Evolutionary conservation across 2,329 filamentous ascomycete species (phyloP).

Genomic region (Lecanicillium sp.): DNA sequence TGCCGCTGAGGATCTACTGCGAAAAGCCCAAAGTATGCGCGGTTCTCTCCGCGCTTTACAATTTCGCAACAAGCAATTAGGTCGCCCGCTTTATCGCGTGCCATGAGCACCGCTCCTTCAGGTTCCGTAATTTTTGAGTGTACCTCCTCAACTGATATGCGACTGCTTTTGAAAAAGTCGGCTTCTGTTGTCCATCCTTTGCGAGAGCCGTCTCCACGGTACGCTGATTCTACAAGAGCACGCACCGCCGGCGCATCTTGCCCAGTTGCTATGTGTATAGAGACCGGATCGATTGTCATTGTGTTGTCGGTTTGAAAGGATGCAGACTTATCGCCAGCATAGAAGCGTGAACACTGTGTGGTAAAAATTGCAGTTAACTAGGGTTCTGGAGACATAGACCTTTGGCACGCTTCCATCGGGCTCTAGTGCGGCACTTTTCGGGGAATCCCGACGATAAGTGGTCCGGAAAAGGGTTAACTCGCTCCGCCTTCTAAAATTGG

Average conservation of each 20-base stretch:
- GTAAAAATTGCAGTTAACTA: too few relatives aligned
- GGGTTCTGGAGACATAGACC: too few relatives aligned
- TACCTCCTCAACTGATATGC: slow-evolving; percentile 30
- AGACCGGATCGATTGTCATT: slow-evolving; percentile 14
- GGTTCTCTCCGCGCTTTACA: slow-evolving; percentile 15
- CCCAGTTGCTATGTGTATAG: slow-evolving; percentile 25
- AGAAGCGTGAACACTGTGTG: too few relatives aligned
- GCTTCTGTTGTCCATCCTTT: slow-evolving; percentile 40
- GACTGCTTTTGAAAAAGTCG: slow-evolving; percentile 32
- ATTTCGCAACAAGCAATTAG: slow-evolving; percentile 38
- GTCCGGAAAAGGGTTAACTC: too few relatives aligned
- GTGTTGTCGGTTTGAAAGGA: background rate
- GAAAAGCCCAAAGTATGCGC: slow-evolving; percentile 38
- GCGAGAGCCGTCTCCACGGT: slow-evolving; percentile 31
- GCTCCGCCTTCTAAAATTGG: too few relatives aligned
- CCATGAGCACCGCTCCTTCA: slow-evolving; percentile 27
- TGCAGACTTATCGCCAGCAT: too few relatives aligned
- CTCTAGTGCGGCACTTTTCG: too few relatives aligned
- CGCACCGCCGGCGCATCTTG: slow-evolving; percentile 24
- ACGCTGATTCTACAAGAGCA: slow-evolving; percentile 32
- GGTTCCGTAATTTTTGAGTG: slow-evolving; percentile 30
- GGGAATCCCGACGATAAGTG: too few relatives aligned
- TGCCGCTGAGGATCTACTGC: slow-evolving; percentile 35
- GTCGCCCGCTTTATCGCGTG: slow-evolving; percentile 16
- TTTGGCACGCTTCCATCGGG: too few relatives aligned